A percentile compares a stretch with the other conserved stretches of the same genome.
phyloP scores from a whole-genome alignment of 116 monocot genomes.

The Papilionanthe hybrid region DNA sequence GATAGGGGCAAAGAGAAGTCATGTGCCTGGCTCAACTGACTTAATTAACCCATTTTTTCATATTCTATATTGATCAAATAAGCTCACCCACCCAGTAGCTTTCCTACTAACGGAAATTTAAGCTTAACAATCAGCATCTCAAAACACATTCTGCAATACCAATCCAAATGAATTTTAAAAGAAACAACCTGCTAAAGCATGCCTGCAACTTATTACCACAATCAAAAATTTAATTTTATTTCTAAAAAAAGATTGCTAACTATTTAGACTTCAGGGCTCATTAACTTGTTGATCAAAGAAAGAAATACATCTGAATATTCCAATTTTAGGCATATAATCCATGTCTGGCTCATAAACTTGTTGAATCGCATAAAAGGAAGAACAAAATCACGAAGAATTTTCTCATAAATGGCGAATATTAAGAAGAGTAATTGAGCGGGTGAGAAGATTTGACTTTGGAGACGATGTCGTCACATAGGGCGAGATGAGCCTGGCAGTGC shows the following conservation, averaged over 20 bases:
- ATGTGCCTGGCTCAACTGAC: not conserved
- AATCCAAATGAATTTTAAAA: too few species aligned
- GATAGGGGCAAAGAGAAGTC: not conserved
- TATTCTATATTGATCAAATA: not conserved
- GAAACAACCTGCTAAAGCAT: too few species aligned
- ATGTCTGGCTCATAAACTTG: too few species aligned
- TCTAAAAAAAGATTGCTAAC: not conserved
- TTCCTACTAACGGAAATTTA: not conserved
- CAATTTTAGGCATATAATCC: not conserved
- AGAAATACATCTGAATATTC: not conserved
- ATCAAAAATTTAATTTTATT: too few species aligned
- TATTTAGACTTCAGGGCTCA: not conserved
- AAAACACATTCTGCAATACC: too few species aligned
- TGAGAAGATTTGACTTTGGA: slow-evolving; percentile 38
- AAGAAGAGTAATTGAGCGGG: not conserved
- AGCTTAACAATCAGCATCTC: not conserved
- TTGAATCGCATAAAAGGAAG: too few species aligned
- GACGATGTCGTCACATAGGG: slow-evolving; percentile 44
- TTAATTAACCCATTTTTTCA: not conserved
- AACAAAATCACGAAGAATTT: too few species aligned
- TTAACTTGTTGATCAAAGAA: not conserved
- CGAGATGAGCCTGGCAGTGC: slow-evolving; percentile 68
- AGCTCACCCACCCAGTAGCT: not conserved
- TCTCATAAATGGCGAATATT: not conserved
- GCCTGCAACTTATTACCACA: too few species aligned